These are phyloP conservation scores for Schizopora paradoxa DNA, from an alignment of 1,284 basidiomycete genomes.

Conservation along the genomic window DNA sequence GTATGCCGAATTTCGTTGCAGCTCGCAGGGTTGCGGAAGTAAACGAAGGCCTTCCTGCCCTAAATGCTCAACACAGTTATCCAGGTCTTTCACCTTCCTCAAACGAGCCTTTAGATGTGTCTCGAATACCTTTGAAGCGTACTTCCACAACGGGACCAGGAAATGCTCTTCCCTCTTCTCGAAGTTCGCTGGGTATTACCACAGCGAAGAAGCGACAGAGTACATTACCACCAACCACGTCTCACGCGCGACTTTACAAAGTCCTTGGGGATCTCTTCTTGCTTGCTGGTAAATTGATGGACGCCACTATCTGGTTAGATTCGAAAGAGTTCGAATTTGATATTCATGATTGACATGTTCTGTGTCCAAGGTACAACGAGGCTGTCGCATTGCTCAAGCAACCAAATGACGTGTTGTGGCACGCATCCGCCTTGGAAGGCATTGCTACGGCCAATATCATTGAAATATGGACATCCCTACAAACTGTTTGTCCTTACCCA, in stretches of 20 bases:
- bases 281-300: conserved; percentile 73
- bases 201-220: conserved; percentile 54
- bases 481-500: conserved; percentile 52
- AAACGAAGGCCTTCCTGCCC: conserved; percentile 3
- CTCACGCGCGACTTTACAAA: conserved; percentile 78
- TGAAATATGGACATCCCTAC: conserved; percentile 75
- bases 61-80: conserved; percentile 6
- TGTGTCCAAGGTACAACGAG: conserved; percentile 70
- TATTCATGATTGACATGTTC: conserved; percentile 21
- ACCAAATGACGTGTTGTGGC: conserved; percentile 78
- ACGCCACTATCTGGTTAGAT: conserved; percentile 73
- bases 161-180: conserved; percentile 29
- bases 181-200: conserved; percentile 43
- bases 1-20: conserved; percentile 11
- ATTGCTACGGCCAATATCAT: conserved; percentile 72
- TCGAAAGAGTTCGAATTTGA: neutral
- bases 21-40: conserved; percentile 4
- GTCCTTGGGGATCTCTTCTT: conserved; percentile 86
- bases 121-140: conserved; percentile 40
- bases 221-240: conserved; percentile 60
- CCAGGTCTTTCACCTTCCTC: conserved; percentile 8
- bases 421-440: conserved; percentile 81
- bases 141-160: conserved; percentile 44
- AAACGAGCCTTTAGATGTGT: too few species aligned
- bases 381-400: conserved; percentile 68